phyloP scores from a whole-genome alignment of 129 eudicot species.

The Ambrosia trifida region DNA sequence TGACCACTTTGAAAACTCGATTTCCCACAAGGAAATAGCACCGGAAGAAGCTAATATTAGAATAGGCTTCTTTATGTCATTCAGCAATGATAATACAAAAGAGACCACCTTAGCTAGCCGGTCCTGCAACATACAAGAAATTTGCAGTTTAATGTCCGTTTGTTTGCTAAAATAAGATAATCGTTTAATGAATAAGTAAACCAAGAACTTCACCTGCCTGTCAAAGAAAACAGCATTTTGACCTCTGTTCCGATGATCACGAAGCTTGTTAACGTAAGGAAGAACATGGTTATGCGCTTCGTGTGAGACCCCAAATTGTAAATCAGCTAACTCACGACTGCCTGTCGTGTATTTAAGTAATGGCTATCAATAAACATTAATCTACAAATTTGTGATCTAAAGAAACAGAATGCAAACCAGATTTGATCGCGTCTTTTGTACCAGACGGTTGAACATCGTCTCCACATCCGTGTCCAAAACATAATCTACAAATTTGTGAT shows the following conservation, averaged over 20 bases:
- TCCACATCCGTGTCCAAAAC: constrained; percentile 43
- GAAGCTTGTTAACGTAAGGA: constrained; percentile 45
- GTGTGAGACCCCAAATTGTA: neutral
- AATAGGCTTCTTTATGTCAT: constrained; percentile 24
- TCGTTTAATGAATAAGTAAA: neutral
- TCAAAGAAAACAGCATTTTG: constrained; percentile 40
- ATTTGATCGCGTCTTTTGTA: constrained; percentile 28
- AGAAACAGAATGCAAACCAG: constrained; percentile 39
- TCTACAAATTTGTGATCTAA: constrained; percentile 16
- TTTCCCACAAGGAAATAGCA: constrained; percentile 38
- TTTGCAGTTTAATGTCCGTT: neutral
- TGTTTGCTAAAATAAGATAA: neutral
- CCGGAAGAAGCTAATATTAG: constrained; percentile 25
- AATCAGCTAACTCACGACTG: no score
- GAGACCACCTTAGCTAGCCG: constrained; percentile 32
- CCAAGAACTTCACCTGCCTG: constrained; percentile 18
- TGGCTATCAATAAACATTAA: neutral
- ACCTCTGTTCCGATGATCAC: constrained; percentile 36
- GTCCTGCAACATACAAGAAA: constrained; percentile 21
- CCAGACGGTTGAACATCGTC: constrained; percentile 43
- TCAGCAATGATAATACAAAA: constrained; percentile 32
- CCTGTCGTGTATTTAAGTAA: no score
- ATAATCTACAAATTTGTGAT: constrained; percentile 21
- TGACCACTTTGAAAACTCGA: constrained; percentile 35
- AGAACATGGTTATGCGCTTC: constrained; percentile 24